Base-by-base conservation (phyloP, 805 yeast genomes). In the Candida chilensis region DNA sequence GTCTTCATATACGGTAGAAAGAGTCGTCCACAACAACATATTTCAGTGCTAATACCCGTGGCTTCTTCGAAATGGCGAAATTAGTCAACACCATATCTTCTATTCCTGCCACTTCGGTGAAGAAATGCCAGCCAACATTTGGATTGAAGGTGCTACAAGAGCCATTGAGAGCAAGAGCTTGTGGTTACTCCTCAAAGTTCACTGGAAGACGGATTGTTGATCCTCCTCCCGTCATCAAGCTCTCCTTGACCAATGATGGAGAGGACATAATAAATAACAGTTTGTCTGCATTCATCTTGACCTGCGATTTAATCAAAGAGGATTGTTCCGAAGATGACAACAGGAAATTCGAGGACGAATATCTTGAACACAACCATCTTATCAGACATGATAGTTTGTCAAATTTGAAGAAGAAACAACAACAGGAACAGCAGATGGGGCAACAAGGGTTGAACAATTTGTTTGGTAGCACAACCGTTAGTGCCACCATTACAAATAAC, bases 201-300 rank as follows among this genome's bases (percentile, higher is more conserved):
- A 22, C 25, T 22, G 25, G 25, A 8, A 22, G 25, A 22, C 11
- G 25, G 13, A 22, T 22, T n/a, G 25, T 22, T 6, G 25, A 22
- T n/a, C 25, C 25, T 8, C 25, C 25, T 8, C 25, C 25, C 7
- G 25, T 22, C 13, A 22, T 22, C 25, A 22, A 22, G 13, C 11
- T 22, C 6, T 22, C 25, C 13, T n/a, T 22, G 6, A n/a, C 13
- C 7, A 11, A 22, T n/a, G 25, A 22, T 22, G 25, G 25, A n/a
- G 12, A 11, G 11, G 25, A 22, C 11, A 7, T 22, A 15, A 22
- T 22, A 7, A 11, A 22, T 22, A 12, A 22, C 12, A 22, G 25
- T 22, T 22, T 22, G 13, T 12, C 15, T 8, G 13, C 13, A 15
- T 22, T 22, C 13, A 22, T 22, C 25, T 22, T 22, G 25, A 22